phyloP scores from a whole-genome alignment of 176 grass and related monocot species.

The Stipa capillata region DNA sequence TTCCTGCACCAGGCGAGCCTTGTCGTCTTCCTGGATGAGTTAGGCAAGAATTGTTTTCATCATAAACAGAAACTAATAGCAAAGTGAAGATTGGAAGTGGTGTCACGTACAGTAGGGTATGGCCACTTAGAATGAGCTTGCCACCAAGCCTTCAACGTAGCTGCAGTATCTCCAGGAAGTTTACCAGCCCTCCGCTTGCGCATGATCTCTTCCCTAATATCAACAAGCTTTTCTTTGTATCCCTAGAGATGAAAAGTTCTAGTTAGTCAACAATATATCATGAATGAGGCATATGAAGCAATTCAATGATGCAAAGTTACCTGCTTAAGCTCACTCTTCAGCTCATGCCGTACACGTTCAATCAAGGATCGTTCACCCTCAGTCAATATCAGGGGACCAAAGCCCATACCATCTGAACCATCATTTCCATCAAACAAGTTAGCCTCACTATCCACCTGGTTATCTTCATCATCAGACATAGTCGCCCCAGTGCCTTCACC shows the following conservation, averaged over 20 bases:
- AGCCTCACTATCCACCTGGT: conserved; percentile 76
- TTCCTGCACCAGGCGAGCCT: conserved; percentile 82
- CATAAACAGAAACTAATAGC: not conserved
- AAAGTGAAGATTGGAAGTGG: not conserved
- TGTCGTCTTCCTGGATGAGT: conserved; percentile 82
- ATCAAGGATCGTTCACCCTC: conserved; percentile 93
- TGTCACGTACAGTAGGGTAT: conserved; percentile 75
- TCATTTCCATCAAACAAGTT: conserved; percentile 77
- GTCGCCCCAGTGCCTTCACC: conserved; percentile 93
- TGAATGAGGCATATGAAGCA: not conserved
- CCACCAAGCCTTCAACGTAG: conserved; percentile 92
- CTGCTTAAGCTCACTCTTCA: conserved; percentile 95
- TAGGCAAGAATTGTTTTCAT: not conserved
- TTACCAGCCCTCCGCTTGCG: conserved; percentile 95
- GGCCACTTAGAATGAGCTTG: conserved; percentile 98
- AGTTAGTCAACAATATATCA: not conserved
- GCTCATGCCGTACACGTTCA: conserved; percentile 84
- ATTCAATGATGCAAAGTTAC: conserved; percentile 14
- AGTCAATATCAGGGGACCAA: conserved; percentile 84
- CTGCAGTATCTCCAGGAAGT: conserved; percentile 84
- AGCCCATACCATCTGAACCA: conserved; percentile 75
- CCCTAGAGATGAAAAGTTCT: conserved; percentile 41
- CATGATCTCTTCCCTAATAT: conserved; percentile 97
- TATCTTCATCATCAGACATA: conserved; percentile 99
- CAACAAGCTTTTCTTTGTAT: conserved; percentile 93